Conservation (phyloP, 306 rosid species). For the Cyclanthera cordifolia region DNA sequence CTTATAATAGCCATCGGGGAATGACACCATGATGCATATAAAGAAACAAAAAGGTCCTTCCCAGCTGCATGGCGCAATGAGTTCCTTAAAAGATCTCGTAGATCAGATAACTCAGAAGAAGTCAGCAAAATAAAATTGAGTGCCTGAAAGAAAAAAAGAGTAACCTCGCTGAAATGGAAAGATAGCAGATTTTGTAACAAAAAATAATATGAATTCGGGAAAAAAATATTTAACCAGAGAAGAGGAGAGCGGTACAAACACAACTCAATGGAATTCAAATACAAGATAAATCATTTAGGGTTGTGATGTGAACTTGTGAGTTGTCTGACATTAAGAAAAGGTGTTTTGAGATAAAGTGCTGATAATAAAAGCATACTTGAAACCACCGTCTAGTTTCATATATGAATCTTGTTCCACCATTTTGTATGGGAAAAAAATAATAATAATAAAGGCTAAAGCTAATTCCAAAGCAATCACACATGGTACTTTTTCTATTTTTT, state of each 20-base stretch:
- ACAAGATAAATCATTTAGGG: neutral
- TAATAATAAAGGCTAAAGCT: no score
- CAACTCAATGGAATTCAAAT: neutral
- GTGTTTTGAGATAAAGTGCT: neutral
- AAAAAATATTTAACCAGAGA: neutral
- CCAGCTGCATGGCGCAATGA: constrained; percentile 70
- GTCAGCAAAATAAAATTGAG: constrained; percentile 95
- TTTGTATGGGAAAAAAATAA: neutral
- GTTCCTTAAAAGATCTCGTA: constrained; percentile 67
- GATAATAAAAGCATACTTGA: neutral
- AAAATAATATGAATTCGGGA: neutral
- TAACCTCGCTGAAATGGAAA: neutral
- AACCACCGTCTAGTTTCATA: constrained; percentile 3
- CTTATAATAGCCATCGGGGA: constrained; percentile 96
- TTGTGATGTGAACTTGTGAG: neutral
- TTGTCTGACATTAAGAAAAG: neutral
- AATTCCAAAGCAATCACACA: no score
- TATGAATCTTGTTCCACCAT: neutral
- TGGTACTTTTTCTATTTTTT: no score
- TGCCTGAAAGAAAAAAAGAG: constrained; percentile 43
- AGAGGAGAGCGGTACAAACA: neutral
- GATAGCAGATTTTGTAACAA: neutral
- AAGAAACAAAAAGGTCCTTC: constrained; percentile 67
- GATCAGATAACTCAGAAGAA: constrained; percentile 68
- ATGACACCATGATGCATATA: constrained; percentile 99